Evolutionary conservation across 2,329 filamentous ascomycete genomes (phyloP), one percentile per base, ranked within the genome.

Genomic region (Ambrosiella xylebori): DNA sequence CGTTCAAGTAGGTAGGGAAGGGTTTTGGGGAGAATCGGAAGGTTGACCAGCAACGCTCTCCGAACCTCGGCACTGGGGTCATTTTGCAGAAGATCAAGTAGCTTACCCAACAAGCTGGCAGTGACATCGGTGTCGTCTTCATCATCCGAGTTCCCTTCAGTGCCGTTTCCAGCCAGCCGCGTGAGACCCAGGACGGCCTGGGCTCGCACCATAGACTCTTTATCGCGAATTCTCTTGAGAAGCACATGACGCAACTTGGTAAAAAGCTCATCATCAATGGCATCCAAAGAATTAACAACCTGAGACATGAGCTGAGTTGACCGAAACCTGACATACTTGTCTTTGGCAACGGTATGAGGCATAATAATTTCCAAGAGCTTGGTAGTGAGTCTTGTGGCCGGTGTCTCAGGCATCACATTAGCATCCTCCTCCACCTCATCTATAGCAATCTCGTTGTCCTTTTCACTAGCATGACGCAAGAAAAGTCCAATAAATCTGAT

Each of bases 41-140:
- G 76, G 65, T 97, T 97, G 49, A 93, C 78, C 2, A 98, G 77
- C 9, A 98, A 77, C 7, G 88, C 88, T 61, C 90, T 82, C 63
- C 93, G 80, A 40, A 98, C 93, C 65, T 98, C 93, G 1, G 91
- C 89, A 64, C 88, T 94, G 0, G 91, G 86, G 65, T 98, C 93
- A 64, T 97, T 93, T 67, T 95, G 89, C 64, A 97, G 77, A 37
- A 94, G 84, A 64, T 94, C 86, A 8, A 96, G 74, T 3, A 97
- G 79, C 69, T 89, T 94, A 60, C 86, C 82, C 27, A 95, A 73
- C 44, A 96, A 75, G 7, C 86, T 85, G 7, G 79, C 81, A 9
- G 77, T 75, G 19, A 77, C 76, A 19, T 75, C 76, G 38, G 86
- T 82, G 56, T 84, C 82, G 58, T 85, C 81, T 60, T 82, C 85